Evolutionary conservation across 306 rosid genomes (phyloP), one percentile per base, ranked within the genome.

Genomic region (Dalbergia cultrata): DNA sequence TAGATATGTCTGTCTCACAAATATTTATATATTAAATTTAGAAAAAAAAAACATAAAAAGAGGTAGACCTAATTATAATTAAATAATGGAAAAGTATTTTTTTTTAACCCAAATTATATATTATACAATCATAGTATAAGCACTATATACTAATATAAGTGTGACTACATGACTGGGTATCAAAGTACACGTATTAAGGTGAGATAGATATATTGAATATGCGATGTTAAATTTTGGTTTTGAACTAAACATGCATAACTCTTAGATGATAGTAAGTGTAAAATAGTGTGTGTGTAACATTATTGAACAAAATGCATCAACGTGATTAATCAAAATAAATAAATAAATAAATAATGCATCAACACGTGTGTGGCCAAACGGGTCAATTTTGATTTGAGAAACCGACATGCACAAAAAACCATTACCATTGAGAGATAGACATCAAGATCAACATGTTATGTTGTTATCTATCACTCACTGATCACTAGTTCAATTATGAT

Each of bases 391-490:
- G 58, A 57, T 65, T 57, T 12, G 4, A 77, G 87, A 81, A 59
- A 69, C 70, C 37, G 85, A 78, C 91, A 77, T 61, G 43, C 86
- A 70, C 74, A 68, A 44, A 47, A 47, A 63, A 26, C 60, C 21
- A 13, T 47, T 11, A 47, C 13, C 49, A 9, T 43, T 43, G 49
- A 43, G 3, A 7, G 31, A 26, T 43, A 52, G 13, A 16, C n/a
- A 14, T 13, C n/a, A 52, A 52, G 21, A 7, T 18, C 60, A 54
- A n/a, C 10, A 54, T 54, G 60, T 54, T 17, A 54, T 19, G 7
- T 37, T 4, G 0, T 37, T 37, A 9, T 58, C 33, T 5, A 58
- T 19, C 34, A 6, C 5, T 37, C 41, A 37, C 0, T 10, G 2
- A 22, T 22, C 43, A 69, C 21, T 13, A 69, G 17, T 16, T 47